Conservation (phyloP, 169 alveolate genomes). For the Amoebophrya sp. region DNA sequence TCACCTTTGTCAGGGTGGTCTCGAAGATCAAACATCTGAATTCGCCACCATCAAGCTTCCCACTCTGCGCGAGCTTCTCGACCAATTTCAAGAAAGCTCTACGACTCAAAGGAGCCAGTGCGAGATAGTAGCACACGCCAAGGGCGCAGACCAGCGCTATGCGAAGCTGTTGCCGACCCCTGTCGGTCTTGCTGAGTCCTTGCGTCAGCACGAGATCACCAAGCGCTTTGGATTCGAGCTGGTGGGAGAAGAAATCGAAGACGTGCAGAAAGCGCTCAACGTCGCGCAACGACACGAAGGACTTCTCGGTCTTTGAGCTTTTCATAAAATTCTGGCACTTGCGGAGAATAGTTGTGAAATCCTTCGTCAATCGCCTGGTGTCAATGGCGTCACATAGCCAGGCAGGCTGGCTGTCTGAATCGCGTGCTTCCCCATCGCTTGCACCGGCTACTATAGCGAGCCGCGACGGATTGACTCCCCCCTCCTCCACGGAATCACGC, state of each 20-base stretch:
- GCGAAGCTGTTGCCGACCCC: not conserved
- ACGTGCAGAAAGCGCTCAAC: not conserved
- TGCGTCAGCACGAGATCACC: not conserved
- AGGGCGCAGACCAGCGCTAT: not conserved
- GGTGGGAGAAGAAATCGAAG: not conserved
- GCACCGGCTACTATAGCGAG: too few relatives aligned
- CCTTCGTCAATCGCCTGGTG: not conserved
- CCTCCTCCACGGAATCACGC: not conserved
- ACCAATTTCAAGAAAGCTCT: not conserved
- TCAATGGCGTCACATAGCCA: not conserved
- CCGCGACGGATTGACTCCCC: not conserved
- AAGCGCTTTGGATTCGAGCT: not conserved
- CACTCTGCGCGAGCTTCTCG: not conserved
- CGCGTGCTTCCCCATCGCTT: too few relatives aligned
- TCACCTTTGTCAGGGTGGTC: not conserved
- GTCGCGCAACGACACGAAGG: conserved; percentile 11
- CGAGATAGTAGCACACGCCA: conserved; percentile 10
- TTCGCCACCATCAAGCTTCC: not conserved
- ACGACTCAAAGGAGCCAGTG: not conserved
- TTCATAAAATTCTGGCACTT: not conserved
- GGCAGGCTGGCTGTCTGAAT: too few relatives aligned
- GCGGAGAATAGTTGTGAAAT: not conserved
- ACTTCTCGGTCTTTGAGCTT: conserved; percentile 1
- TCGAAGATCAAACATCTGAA: not conserved
- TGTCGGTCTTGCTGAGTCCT: not conserved